These are phyloP conservation scores for Phaeoacremonium minimum DNA, from an alignment of 2,329 filamentous ascomycete species.

Conservation along the genomic window DNA sequence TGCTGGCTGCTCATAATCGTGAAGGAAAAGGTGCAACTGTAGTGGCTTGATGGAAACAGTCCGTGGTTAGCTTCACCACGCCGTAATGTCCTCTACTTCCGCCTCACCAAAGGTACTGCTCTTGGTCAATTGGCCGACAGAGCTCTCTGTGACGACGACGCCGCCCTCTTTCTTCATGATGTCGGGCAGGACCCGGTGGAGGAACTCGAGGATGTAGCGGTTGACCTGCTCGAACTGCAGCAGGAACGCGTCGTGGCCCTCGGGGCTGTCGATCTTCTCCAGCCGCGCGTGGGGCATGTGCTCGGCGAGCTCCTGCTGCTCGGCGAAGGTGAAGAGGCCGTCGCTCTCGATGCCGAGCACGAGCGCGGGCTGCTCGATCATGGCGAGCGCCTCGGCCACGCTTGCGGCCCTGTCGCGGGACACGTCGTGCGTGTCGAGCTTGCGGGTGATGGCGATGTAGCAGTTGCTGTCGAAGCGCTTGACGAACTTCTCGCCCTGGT, in stretches of 20 bases:
- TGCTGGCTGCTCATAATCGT: too few species aligned
- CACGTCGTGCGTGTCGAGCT: constrained; percentile 95
- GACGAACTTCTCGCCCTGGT: constrained; percentile 95
- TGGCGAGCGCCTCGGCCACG: constrained; percentile 69
- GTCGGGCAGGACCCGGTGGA: constrained; percentile 77
- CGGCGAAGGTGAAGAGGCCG: constrained; percentile 93
- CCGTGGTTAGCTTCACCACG: constrained; percentile 74
- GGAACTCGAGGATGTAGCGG: constrained; percentile 75
- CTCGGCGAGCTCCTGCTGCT: constrained; percentile 87
- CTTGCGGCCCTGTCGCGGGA: constrained; percentile 68
- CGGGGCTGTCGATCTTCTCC: constrained; percentile 85
- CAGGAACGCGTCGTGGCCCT: constrained; percentile 94
- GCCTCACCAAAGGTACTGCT: constrained; percentile 92
- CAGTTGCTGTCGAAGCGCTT: constrained; percentile 97
- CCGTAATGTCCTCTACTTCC: constrained; percentile 93
- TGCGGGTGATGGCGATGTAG: constrained; percentile 97
- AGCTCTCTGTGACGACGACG: constrained; percentile 37
- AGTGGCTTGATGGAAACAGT: too few species aligned
- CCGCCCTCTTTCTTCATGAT: constrained; percentile 69
- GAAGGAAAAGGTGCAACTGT: too few species aligned
- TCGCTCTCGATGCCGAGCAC: constrained; percentile 95
- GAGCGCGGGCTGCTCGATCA: constrained; percentile 84
- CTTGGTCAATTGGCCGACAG: constrained; percentile 66
- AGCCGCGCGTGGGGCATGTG: constrained; percentile 74
- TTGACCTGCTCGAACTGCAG: constrained; percentile 98